Conservation (phyloP, 2,329 filamentous ascomycete genomes). For the Chaetothyriales sp. region DNA sequence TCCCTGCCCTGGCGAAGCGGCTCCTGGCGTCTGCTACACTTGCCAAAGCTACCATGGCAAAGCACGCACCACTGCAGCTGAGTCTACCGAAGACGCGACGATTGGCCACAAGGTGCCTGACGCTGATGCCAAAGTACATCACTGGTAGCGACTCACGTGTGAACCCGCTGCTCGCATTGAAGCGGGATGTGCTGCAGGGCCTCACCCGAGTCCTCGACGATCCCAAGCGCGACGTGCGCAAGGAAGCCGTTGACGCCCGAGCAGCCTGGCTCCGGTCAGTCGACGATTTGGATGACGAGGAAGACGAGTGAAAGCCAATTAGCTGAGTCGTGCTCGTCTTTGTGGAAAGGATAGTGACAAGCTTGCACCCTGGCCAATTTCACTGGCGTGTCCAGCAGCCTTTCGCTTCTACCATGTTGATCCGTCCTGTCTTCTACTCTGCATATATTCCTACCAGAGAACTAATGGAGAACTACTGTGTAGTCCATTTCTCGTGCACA, state of each 20-base stretch:
- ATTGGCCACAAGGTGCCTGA: conserved; percentile 15
- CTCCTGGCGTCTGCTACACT: conserved; percentile 36
- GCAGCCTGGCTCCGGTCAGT: conserved; percentile 45
- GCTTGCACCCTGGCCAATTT: neutral
- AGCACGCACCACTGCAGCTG: conserved; percentile 6
- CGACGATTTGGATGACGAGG: conserved; percentile 44
- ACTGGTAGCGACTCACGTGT: conserved; percentile 22
- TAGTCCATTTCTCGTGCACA: too few relatives aligned
- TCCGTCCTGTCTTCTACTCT: neutral
- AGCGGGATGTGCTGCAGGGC: conserved; percentile 43
- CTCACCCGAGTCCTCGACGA: conserved; percentile 47
- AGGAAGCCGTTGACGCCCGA: conserved; percentile 48
- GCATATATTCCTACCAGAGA: too few relatives aligned
- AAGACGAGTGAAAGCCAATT: conserved; percentile 21
- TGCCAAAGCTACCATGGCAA: conserved; percentile 10
- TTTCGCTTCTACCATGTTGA: neutral
- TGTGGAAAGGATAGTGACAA: neutral
- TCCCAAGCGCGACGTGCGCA: conserved; percentile 47
- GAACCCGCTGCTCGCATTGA: conserved; percentile 41
- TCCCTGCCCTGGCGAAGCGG: conserved; percentile 42
- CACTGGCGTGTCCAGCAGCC: neutral
- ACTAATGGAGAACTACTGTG: too few relatives aligned
- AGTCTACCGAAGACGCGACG: conserved; percentile 13
- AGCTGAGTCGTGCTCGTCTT: neutral
- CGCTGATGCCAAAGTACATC: conserved; percentile 15